Evolutionary conservation across 495 filamentous ascomycete species (phyloP).

Genomic region (Neurospora sp.): DNA sequence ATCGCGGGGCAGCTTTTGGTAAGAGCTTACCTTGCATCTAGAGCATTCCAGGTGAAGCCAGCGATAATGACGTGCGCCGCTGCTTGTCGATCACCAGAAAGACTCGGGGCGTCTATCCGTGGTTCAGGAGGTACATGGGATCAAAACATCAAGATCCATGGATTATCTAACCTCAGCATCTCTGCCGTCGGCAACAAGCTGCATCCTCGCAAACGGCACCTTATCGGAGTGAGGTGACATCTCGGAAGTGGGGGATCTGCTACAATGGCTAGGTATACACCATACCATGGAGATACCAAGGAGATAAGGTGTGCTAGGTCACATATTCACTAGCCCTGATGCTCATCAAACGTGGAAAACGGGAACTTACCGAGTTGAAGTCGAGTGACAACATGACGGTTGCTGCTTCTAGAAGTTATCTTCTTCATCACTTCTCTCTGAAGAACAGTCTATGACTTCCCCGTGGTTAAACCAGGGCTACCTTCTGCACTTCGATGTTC

Average conservation of each 20-base stretch:
- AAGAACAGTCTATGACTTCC: neutral
- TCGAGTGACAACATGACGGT: neutral
- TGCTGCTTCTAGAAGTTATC: neutral
- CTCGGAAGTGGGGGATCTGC: neutral
- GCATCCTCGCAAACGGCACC: neutral
- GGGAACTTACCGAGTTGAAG: neutral
- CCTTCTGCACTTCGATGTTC: neutral
- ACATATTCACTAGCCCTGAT: neutral
- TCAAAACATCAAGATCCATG: neutral
- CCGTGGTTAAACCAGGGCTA: neutral
- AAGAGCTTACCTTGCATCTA: neutral
- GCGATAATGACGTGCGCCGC: neutral
- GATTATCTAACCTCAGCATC: neutral
- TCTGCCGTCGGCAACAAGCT: neutral
- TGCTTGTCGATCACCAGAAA: neutral
- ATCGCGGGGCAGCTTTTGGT: neutral
- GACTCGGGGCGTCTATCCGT: neutral
- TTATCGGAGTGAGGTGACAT: neutral
- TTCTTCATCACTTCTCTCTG: neutral
- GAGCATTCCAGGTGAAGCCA: neutral
- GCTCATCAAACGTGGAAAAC: neutral
- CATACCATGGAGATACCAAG: neutral
- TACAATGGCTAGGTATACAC: neutral
- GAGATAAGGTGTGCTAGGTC: neutral
- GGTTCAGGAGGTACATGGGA: neutral